Evolutionary conservation across 169 alveolate genomes (phyloP).

Genomic region (Plasmodium gaboni): DNA sequence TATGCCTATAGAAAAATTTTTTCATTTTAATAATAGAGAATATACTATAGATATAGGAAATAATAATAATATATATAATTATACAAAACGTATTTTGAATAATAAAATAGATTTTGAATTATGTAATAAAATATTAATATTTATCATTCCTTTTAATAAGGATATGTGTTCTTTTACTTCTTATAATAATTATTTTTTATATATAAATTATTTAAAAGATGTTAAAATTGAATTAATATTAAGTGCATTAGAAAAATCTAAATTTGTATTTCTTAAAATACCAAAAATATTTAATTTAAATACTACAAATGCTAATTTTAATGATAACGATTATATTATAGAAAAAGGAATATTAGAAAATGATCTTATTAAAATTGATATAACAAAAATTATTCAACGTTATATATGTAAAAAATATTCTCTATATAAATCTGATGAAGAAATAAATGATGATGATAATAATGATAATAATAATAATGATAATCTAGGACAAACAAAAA

Average conservation of each 20-base stretch:
- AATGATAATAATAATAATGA: background rate
- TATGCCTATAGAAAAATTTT: background rate
- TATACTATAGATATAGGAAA: background rate
- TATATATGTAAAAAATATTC: conserved; percentile 13
- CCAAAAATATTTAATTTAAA: conserved; percentile 11
- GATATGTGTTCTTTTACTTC: conserved; percentile 41
- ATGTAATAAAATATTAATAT: conserved; percentile 27
- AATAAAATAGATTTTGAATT: conserved; percentile 2
- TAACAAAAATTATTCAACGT: conserved; percentile 3
- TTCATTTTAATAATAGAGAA: conserved; percentile 6
- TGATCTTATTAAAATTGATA: conserved; percentile 27
- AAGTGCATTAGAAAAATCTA: conserved; percentile 11
- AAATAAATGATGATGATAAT: background rate
- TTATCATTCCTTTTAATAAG: conserved; percentile 26
- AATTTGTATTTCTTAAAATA: conserved; percentile 25
- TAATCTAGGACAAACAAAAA: no score
- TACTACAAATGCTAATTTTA: conserved; percentile 22
- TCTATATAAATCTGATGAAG: background rate
- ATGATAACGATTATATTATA: conserved; percentile 20
- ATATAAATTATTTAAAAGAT: conserved; percentile 13
- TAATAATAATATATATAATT: conserved; percentile 12
- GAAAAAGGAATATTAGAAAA: conserved; percentile 53
- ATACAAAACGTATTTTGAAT: conserved; percentile 9
- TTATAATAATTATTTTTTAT: conserved; percentile 21
- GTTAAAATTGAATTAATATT: conserved; percentile 2